Evolutionary conservation across 2,329 filamentous ascomycete species (phyloP), one percentile per base, ranked within the genome.

Genomic region (Penicillium sp.): DNA sequence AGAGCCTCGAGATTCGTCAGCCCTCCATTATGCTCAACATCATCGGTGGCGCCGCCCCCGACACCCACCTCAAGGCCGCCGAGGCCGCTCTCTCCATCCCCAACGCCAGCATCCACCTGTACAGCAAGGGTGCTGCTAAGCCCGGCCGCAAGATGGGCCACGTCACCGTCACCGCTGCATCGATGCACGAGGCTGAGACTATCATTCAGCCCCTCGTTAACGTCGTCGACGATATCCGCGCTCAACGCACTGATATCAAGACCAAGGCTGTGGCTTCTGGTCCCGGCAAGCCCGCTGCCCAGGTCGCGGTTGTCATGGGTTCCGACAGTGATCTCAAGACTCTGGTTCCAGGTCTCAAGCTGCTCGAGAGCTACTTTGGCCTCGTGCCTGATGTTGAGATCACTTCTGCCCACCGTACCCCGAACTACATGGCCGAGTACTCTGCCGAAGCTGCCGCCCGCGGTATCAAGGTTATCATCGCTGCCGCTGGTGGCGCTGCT

Each of bases 131-230:
- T 11, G 86, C 85, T 47, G 90, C 92, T 26, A 90, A 92, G 66
- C 91, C 90, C 4, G 89, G 91, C 33, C 88, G 95, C 46, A 99
- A 98, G 76, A 98, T 98, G 79, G 93, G 93, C 11, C 95, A 99
- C 74, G 86, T 99, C 65, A 98, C 93, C 1, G 78, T 96, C 37
- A 90, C 90, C 1, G 87, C 87, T 1, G 80, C 84, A 13, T 86
- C 84, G 0, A 86, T 93, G 70, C 78, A 83, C 37, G 82, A 87
- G 66, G 86, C 89, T n/a, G 85, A 90, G 70, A 79, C 82, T 16
- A 82, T 87, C 14, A 84, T 89, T 37, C 85, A 89, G 51, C 87
- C 87, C 3, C 82, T 97, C 22, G 85, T 96, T 57, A 78, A 87
- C 66, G 91, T 97, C 58, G 74, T 76, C 39, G 93, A 98, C 19